phyloP scores from a whole-genome alignment of 2,329 filamentous ascomycete genomes.

The Sclerotinia spermophila region DNA sequence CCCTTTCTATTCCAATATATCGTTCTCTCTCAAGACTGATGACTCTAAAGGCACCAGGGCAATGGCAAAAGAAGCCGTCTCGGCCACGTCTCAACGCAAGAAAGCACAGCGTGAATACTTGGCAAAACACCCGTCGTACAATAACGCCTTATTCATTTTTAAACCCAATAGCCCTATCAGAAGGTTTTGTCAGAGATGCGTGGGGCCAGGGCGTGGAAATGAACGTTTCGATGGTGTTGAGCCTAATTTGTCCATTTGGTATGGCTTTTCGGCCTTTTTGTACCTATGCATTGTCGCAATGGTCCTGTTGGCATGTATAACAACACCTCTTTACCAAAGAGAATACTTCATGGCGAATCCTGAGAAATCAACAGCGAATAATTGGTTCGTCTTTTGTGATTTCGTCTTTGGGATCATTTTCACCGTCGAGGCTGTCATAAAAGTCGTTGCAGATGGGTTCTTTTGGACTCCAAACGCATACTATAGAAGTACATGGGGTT shows the following conservation, averaged over 20 bases:
- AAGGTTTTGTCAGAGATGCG: constrained; percentile 79
- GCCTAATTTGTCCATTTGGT: constrained; percentile 88
- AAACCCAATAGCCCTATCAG: constrained; percentile 72
- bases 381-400: constrained; percentile 96
- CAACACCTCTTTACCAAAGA: constrained; percentile 90
- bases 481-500: constrained; percentile 92
- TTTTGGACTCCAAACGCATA: constrained; percentile 98
- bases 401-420: constrained; percentile 86
- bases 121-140: constrained; percentile 81
- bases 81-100: constrained; percentile 76
- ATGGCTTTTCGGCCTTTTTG: constrained; percentile 86
- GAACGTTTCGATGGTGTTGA: constrained; percentile 87
- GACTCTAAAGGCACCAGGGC: constrained; percentile 78
- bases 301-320: constrained; percentile 94
- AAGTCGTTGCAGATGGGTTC: constrained; percentile 90
- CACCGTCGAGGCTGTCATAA: constrained; percentile 80
- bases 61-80: constrained; percentile 88
- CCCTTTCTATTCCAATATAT: constrained; percentile 85
- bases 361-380: constrained; percentile 56
- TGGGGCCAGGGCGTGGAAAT: constrained; percentile 82
- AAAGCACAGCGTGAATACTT: constrained; percentile 89
- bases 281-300: constrained; percentile 94
- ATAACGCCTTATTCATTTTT: constrained; percentile 88
- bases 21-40: constrained; percentile 60
- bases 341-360: constrained; percentile 65